Conservation (phyloP, 2,329 filamentous ascomycete genomes). For the Colletotrichum falcatum region DNA sequence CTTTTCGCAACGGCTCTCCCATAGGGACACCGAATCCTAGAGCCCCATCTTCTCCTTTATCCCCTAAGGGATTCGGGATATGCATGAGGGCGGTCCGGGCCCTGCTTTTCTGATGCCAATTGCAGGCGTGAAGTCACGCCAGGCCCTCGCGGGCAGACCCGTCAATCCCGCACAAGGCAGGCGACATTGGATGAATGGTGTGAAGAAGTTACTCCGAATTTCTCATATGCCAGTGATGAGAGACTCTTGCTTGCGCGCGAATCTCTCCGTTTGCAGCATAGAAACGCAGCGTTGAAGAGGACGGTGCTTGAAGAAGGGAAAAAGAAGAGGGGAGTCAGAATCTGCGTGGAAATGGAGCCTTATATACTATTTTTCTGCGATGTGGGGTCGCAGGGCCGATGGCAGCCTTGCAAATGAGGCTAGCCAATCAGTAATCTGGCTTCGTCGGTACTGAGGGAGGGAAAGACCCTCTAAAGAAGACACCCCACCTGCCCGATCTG, state of each 20-base stretch:
- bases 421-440: constrained; percentile 29
- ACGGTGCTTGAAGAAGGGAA: constrained; percentile 72
- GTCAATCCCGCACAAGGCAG: constrained; percentile 57
- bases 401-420: constrained; percentile 41
- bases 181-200: constrained; percentile 52
- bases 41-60: constrained; percentile 47
- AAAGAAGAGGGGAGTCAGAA: constrained; percentile 44
- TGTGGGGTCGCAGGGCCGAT: constrained; percentile 32
- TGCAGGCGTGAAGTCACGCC: constrained; percentile 86
- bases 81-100: constrained; percentile 50
- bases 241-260: constrained; percentile 47
- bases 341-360: constrained; percentile 16
- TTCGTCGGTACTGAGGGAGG: neutral
- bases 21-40: constrained; percentile 69
- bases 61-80: constrained; percentile 40
- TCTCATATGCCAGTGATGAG: constrained; percentile 81
- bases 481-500: constrained; percentile 38
- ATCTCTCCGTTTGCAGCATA: constrained; percentile 84
- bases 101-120: constrained; percentile 94
- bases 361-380: constrained; percentile 28
- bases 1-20: constrained; percentile 90
- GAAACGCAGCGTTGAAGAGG: constrained; percentile 95
- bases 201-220: constrained; percentile 98
- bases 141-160: constrained; percentile 87
- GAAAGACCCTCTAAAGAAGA: constrained; percentile 21